A percentile compares a stretch with the other conserved stretches of the same genome.
Conservation (phyloP, 2,329 filamentous ascomycete species). For the Colletotrichum sp. region DNA sequence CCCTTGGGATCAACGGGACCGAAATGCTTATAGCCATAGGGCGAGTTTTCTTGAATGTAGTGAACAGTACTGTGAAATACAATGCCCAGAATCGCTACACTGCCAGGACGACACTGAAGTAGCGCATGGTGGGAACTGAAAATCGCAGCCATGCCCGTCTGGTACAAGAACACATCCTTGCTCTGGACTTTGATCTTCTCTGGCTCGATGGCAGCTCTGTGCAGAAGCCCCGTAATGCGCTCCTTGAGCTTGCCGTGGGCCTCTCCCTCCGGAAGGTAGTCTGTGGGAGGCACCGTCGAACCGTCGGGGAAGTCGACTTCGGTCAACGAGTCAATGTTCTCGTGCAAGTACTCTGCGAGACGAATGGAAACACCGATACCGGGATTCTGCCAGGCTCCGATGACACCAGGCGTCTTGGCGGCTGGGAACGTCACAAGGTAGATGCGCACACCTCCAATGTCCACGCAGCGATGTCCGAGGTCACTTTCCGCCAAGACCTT, state of each 20-base stretch:
- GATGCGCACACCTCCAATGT: conserved; percentile 45
- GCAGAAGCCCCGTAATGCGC: conserved; percentile 46
- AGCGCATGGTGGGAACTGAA: conserved; percentile 46
- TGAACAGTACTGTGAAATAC: conserved; percentile 56
- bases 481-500: conserved; percentile 36
- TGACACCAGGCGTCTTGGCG: conserved; percentile 37
- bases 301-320: conserved; percentile 34
- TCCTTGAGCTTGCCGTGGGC: conserved; percentile 42
- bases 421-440: conserved; percentile 48
- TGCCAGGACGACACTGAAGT: conserved; percentile 33
- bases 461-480: conserved; percentile 43
- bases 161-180: conserved; percentile 57
- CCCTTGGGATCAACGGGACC: conserved; percentile 45
- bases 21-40: conserved; percentile 52
- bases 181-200: conserved; percentile 26
- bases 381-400: conserved; percentile 49
- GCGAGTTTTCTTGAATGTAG: conserved; percentile 48
- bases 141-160: conserved; percentile 60
- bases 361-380: conserved; percentile 53
- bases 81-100: conserved; percentile 52
- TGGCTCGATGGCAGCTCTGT: conserved; percentile 40
- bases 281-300: conserved; percentile 39
- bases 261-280: conserved; percentile 39
- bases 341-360: conserved; percentile 47
- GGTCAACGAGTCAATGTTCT: conserved; percentile 35